Evolutionary conservation across 1,139 yeast species (phyloP), one percentile per base, ranked within the genome.

Genomic region (Hansenula sp.): DNA sequence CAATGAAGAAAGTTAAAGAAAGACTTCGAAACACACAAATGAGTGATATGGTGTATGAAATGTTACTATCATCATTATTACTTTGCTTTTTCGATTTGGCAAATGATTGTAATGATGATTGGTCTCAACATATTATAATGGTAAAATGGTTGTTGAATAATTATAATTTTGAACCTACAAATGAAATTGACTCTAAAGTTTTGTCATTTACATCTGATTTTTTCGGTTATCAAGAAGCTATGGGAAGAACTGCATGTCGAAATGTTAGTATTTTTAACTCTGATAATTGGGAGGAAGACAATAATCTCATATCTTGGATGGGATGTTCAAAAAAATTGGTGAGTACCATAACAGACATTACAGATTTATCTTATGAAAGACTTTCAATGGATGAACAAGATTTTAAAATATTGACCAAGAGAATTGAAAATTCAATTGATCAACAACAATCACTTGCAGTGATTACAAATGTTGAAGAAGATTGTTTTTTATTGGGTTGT

Each of bases 361-460:
- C 70, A 6, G 69, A 65, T 40, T 47, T 65, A 30, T 64, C 69
- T 6, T 57, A 59, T 36, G 67, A 65, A 43, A 51, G 65, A 42
- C 39, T 44, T 10, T 46, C 24, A n/a, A 19, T n/a, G 6, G 20
- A 41, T 25, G 13, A 34, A 13, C 20, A 18, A 18, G 31, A 29
- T 6, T 18, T 18, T 13, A 13, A 29, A 5, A 25, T 18, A 13
- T 25, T 40, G 10, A 30, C 37, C 11, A 12, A 25, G 10, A 13
- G 29, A 8, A 38, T 43, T 17, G 39, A 32, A n/a, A 13, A 24
- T 7, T 26, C 32, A 19, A 13, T 37, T 3, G 24, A 27, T 20
- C 12, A n/a, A 10, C 24, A 21, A 21, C 9, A 7, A 21, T 21
- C 9, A 21, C 6, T 9, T 7, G 6, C 24, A 7, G 9, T 7